Evolutionary conservation across 495 filamentous ascomycete species (phyloP).

Genomic region (Daldinia grandis): DNA sequence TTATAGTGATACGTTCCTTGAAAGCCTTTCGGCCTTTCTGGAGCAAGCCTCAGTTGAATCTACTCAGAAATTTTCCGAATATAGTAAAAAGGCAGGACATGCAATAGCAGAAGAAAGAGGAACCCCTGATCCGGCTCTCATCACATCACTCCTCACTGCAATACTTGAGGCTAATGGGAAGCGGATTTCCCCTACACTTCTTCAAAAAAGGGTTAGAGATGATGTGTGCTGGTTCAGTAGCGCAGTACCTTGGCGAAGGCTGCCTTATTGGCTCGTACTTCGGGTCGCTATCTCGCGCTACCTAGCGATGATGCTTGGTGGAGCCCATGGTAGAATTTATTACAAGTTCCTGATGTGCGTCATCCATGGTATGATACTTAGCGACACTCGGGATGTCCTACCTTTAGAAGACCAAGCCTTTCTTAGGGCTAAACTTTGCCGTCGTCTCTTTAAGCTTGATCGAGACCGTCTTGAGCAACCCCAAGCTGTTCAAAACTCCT

Average conservation of each 20-base stretch:
- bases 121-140: constrained; percentile 59
- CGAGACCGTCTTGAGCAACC: constrained; percentile 39
- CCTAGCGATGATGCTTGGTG: constrained; percentile 54
- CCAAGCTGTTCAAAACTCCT: constrained; percentile 12
- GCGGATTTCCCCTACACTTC: constrained; percentile 36
- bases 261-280: constrained; percentile 66
- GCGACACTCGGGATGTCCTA: constrained; percentile 41
- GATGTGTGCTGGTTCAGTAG: constrained; percentile 61
- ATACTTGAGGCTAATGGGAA: constrained; percentile 62
- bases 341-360: constrained; percentile 68
- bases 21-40: constrained; percentile 59
- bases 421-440: constrained; percentile 64
- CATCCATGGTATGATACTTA: constrained; percentile 53
- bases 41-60: constrained; percentile 64
- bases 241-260: constrained; percentile 63
- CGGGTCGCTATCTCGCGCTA: constrained; percentile 62
- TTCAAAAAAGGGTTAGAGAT: constrained; percentile 66
- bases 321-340: constrained; percentile 52
- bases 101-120: constrained; percentile 61
- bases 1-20: constrained; percentile 54
- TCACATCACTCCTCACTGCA: constrained; percentile 64
- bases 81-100: constrained; percentile 58
- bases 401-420: constrained; percentile 40
- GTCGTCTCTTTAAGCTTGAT: constrained; percentile 69
- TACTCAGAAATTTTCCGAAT: constrained; percentile 60